Evolutionary conservation across 306 rosid genomes (phyloP), one percentile per base, ranked within the genome.

Genomic region (Corylus americana): DNA sequence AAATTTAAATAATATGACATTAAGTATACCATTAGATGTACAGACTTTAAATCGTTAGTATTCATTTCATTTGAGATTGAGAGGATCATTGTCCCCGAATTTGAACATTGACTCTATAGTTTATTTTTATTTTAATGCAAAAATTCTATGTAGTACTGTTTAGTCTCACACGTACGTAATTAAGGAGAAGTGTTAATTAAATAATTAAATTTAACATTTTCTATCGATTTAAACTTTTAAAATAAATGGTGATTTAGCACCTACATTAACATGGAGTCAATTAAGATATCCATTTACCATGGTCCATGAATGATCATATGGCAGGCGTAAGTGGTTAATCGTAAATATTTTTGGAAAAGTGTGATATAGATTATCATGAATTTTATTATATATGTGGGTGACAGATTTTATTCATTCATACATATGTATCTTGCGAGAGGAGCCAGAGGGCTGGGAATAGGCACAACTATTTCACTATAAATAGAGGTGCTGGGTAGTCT

Each of bases 401-500:
- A 12, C 35, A 48, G 16, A 48, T 20, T 61, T 55, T 62, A 53
- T 71, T 63, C 77, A 67, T 70, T 29, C 45, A 66, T 72, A 62
- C 68, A 42, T 78, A n/a, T n/a, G n/a, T n/a, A 39, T 61, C 20
- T 39, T 8, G 59, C 35, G 22, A 79, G 16, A 81, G 77, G 29
- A 53, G 63, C 27, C 42, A 68, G 4, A 71, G 71, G 63, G 4
- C 50, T 17, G 42, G 37, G 47, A 75, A 16, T 49, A 22, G 7
- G 71, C 77, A 61, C 44, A 50, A 64, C 29, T 49, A 66, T 74
- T 73, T 69, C 11, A 70, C 87, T 90, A 90, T 90, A 90, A 90
- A 87, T 86, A 78, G 82, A 77, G 70, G 73, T 71, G 45, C 55
- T 22, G 39, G 45, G 64, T 29, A 59, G 55, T 55, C 74, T 54